phyloP scores from a whole-genome alignment of 1,284 basidiomycete genomes.

The Leccinum subatratum region DNA sequence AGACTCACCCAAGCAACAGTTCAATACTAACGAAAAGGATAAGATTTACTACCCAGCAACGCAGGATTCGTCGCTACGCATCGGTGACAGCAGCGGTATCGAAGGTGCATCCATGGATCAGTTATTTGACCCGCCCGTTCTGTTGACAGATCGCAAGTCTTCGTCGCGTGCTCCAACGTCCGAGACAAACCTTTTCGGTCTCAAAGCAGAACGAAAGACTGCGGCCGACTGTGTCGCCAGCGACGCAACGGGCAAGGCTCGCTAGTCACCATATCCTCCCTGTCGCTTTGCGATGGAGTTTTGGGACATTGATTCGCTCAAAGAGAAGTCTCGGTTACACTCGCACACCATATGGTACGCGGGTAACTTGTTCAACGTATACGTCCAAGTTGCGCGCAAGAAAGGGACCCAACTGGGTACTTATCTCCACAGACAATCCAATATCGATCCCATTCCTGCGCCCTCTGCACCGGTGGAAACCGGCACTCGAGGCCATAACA shows the following conservation, averaged over 20 bases:
- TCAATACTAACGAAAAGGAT: slow-evolving; percentile 25
- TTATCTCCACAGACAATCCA: slow-evolving; percentile 84
- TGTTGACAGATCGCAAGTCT: slow-evolving; percentile 22
- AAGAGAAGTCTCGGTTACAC: slow-evolving; percentile 77
- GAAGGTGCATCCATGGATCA: slow-evolving; percentile 53
- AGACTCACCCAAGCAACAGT: slow-evolving; percentile 15
- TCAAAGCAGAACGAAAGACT: slow-evolving; percentile 45
- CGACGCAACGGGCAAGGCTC: slow-evolving; percentile 41
- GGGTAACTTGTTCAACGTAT: slow-evolving; percentile 79
- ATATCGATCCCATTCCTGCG: slow-evolving; percentile 60
- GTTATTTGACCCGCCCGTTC: slow-evolving; percentile 40
- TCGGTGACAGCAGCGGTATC: slow-evolving; percentile 67
- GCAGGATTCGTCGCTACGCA: slow-evolving; percentile 69
- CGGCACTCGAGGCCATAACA: slow-evolving; percentile 19
- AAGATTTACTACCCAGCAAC: slow-evolving; percentile 68
- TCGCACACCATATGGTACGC: slow-evolving; percentile 77
- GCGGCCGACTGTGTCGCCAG: slow-evolving; percentile 39
- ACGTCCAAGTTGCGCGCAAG: slow-evolving; percentile 79
- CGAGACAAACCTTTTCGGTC: slow-evolving; percentile 62
- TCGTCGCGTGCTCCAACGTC: slow-evolving; percentile 34
- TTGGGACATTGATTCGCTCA: slow-evolving; percentile 78
- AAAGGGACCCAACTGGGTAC: slow-evolving; percentile 79
- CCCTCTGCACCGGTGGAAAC: slow-evolving; percentile 22
- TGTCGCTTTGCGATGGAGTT: slow-evolving; percentile 86
- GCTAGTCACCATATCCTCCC: slow-evolving; percentile 67